Evolutionary conservation across 768 basidiomycete genomes (phyloP), one percentile per base, ranked within the genome.

Genomic region (Rhizopogon vinicolor): DNA sequence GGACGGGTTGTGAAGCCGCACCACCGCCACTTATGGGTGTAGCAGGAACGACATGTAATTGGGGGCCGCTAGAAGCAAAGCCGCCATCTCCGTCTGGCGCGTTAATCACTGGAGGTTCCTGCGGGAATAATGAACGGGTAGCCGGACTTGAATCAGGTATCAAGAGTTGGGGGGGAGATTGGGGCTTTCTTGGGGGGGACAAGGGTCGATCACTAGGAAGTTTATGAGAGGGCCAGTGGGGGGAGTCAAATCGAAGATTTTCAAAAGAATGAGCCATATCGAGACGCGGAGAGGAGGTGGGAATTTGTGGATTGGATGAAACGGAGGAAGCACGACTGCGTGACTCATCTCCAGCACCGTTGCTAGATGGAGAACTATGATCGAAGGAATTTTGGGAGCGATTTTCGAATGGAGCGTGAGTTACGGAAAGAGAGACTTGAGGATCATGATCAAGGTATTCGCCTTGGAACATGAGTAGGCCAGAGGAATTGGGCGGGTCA

Each of bases 21-120:
- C 73, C 83, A 19, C 82, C 84, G 43, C 84, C 85, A 57, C 80
- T 81, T 53, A 93, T 77, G 7, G 91, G 91, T 3, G 91, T 93
- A 19, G 90, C 88, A 41, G 91, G 91, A 7, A 91, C 89, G 58
- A 93, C 85, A 64, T 90, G 83, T 57, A 93, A 77, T 51, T 79
- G 80, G 1, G 87, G 89, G 0, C 86, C 83, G 16, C 73, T 71
- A 8, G 72, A 66, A 49, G 74, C 69, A 53, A 72, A 69, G 29
- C 73, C 72, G 39, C 79, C 81, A 53, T 79, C 78, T 41, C 80
- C 85, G 3, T 81, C 79, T 2, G 85, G 85, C 12, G 84, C 84
- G 51, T 84, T 84, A 61, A 86, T 85, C 62, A 73, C 77, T 43
- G 77, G 84, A 39, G 65, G 72, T 25, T 68, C 65, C 65, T 75